Conservation (phyloP, 768 basidiomycete species). For the Austroboletus festivus region DNA sequence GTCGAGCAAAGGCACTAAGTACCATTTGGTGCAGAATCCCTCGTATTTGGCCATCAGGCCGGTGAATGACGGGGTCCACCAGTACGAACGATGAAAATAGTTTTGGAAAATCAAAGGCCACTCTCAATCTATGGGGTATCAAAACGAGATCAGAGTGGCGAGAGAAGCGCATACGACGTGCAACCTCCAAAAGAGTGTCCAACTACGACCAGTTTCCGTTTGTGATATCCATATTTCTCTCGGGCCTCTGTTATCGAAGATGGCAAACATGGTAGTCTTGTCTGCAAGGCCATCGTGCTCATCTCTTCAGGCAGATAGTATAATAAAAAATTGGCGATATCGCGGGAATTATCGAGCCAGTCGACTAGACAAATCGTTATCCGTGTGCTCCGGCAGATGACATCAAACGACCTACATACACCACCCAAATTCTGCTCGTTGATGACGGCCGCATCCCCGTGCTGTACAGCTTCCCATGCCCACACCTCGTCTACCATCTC, state of each 20-base stretch:
- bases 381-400: too few species aligned
- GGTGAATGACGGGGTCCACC: slow-evolving; percentile 71
- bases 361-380: slow-evolving; percentile 45
- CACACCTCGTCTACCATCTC: slow-evolving; percentile 66
- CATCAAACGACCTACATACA: slow-evolving; percentile 48
- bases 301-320: slow-evolving; percentile 56
- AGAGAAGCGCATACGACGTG: slow-evolving; percentile 50
- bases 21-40: slow-evolving; percentile 12
- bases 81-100: slow-evolving; percentile 73
- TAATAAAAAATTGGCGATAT: slow-evolving; percentile 72
- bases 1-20: slow-evolving; percentile 51
- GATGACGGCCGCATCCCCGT: slow-evolving; percentile 72
- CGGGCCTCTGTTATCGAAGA: slow-evolving; percentile 41
- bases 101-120: slow-evolving; percentile 57
- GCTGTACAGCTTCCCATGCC: slow-evolving; percentile 79
- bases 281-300: slow-evolving; percentile 41
- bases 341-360: slow-evolving; percentile 76
- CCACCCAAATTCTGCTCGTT: slow-evolving; percentile 57
- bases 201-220: slow-evolving; percentile 59
- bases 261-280: slow-evolving; percentile 50
- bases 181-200: slow-evolving; percentile 89
- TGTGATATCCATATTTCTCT: slow-evolving; percentile 42
- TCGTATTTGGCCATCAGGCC: slow-evolving; percentile 8
- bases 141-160: background rate
- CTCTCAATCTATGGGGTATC: slow-evolving; percentile 48